phyloP scores from a whole-genome alignment of 2,329 filamentous ascomycete genomes.

The Teratosphaeria zuluensis region DNA sequence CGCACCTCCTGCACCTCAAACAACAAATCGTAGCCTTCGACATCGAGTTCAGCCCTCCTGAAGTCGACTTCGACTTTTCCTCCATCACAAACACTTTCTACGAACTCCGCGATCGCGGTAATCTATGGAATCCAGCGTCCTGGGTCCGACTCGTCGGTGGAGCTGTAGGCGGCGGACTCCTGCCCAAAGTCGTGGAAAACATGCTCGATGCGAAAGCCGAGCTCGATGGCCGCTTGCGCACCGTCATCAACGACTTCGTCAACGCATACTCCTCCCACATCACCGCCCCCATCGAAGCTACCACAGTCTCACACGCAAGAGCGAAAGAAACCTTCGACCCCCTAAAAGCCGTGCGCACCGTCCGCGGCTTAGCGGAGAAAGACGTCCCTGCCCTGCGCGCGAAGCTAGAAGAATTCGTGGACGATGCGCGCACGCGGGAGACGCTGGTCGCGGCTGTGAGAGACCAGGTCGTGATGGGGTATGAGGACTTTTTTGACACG shows the following conservation, averaged over 20 bases:
- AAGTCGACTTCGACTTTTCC: slow-evolving; percentile 58
- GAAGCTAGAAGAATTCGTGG: slow-evolving; percentile 54
- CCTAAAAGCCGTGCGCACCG: slow-evolving; percentile 29
- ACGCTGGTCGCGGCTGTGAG: slow-evolving; percentile 57
- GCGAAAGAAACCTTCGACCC: slow-evolving; percentile 15
- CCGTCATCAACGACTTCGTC: slow-evolving; percentile 59
- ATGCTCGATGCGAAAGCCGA: slow-evolving; percentile 64
- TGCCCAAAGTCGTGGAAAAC: slow-evolving; percentile 59
- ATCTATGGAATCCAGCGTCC: slow-evolving; percentile 55
- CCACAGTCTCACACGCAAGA: slow-evolving; percentile 11
- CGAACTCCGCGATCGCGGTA: slow-evolving; percentile 55
- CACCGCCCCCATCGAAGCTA: slow-evolving; percentile 35
- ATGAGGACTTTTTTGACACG: slow-evolving; percentile 55
- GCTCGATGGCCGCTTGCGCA: slow-evolving; percentile 52
- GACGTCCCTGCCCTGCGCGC: slow-evolving; percentile 47
- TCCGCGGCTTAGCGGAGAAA: slow-evolving; percentile 47
- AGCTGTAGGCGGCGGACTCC: slow-evolving; percentile 35
- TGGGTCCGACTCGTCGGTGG: slow-evolving; percentile 49
- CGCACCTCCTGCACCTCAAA: slow-evolving; percentile 88
- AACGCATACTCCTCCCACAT: slow-evolving; percentile 48
- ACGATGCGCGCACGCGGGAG: slow-evolving; percentile 54
- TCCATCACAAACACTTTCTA: slow-evolving; percentile 56
- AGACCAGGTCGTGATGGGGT: slow-evolving; percentile 52
- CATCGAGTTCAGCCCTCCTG: slow-evolving; percentile 65
- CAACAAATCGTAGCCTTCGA: slow-evolving; percentile 94